Evolutionary conservation across 1,139 yeast species (phyloP).

Genomic region (Sugiyamaella xylanicola): DNA sequence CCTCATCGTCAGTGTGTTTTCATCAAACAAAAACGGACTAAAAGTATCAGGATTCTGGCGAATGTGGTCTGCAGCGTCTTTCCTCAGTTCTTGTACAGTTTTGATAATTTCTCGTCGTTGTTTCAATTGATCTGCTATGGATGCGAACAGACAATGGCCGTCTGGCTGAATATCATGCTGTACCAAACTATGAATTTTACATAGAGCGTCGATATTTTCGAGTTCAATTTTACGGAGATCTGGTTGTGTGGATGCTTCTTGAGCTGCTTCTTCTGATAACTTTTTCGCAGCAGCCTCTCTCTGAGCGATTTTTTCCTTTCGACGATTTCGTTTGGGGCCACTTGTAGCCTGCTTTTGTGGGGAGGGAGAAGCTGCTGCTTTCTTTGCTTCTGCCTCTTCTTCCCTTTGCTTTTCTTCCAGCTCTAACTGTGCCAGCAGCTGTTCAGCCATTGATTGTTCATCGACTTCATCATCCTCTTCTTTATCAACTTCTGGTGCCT

Average conservation of each 20-base stretch:
- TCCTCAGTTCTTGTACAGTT: constrained; percentile 59
- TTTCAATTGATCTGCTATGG: constrained; percentile 74
- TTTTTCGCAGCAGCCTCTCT: constrained; percentile 69
- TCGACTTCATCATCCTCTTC: constrained; percentile 34
- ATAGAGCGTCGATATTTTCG: constrained; percentile 58
- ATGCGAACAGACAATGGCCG: constrained; percentile 91
- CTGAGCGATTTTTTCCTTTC: constrained; percentile 77
- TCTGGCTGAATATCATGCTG: constrained; percentile 73
- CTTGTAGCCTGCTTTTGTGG: constrained; percentile 2
- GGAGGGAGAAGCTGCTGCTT: constrained; percentile 14
- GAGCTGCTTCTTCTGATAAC: constrained; percentile 65
- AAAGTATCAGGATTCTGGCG: constrained; percentile 65
- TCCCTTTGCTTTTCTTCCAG: constrained; percentile 37
- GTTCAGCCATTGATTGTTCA: constrained; percentile 60
- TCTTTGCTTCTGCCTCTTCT: constrained; percentile 22
- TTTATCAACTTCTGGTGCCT: background rate
- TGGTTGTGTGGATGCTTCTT: constrained; percentile 67
- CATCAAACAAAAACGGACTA: constrained; percentile 81
- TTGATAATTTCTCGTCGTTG: constrained; percentile 50
- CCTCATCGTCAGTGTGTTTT: constrained; percentile 59
- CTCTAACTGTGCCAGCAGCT: constrained; percentile 58
- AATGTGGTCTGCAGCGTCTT: constrained; percentile 67
- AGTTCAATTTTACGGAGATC: constrained; percentile 73
- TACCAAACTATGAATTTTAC: constrained; percentile 51
- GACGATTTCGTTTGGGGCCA: constrained; percentile 65